Evolutionary conservation across 2,329 filamentous ascomycete species (phyloP).

Genomic region (Pseudocercospora pini-densiflorae): DNA sequence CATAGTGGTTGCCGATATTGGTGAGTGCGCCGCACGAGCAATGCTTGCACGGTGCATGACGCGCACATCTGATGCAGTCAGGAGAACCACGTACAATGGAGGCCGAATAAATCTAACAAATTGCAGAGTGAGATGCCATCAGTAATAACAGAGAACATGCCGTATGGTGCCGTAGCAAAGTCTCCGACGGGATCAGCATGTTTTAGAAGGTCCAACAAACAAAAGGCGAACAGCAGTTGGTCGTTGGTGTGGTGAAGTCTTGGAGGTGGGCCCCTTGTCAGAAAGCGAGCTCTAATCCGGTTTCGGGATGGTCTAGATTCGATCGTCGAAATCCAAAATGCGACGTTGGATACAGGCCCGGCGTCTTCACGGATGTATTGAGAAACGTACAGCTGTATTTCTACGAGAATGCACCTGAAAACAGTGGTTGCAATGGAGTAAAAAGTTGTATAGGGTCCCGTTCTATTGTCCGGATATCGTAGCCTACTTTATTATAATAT

Average conservation of each 20-base stretch:
- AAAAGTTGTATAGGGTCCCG: no score
- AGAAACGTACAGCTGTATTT: not conserved
- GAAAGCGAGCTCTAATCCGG: not conserved
- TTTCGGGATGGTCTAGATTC: slow-evolving; percentile 2
- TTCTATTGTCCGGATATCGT: not conserved
- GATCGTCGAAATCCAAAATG: not conserved
- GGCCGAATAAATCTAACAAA: no score
- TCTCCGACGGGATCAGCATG: not conserved
- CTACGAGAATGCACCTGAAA: no score
- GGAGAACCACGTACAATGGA: not conserved
- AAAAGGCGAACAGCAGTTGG: not conserved
- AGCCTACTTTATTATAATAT: no score
- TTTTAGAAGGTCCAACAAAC: not conserved
- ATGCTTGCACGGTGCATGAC: not conserved
- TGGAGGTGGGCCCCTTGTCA: not conserved
- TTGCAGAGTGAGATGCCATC: no score
- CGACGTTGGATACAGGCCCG: not conserved
- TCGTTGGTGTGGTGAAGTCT: not conserved
- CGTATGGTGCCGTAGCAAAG: not conserved
- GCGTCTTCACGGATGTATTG: not conserved
- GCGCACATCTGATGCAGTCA: not conserved
- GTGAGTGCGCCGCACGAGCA: not conserved
- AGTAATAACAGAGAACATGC: not conserved
- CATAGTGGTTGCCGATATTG: not conserved
- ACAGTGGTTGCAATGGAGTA: no score